Base-by-base conservation (phyloP, 164 flowering plant species). In the Buxus sempervirens region DNA sequence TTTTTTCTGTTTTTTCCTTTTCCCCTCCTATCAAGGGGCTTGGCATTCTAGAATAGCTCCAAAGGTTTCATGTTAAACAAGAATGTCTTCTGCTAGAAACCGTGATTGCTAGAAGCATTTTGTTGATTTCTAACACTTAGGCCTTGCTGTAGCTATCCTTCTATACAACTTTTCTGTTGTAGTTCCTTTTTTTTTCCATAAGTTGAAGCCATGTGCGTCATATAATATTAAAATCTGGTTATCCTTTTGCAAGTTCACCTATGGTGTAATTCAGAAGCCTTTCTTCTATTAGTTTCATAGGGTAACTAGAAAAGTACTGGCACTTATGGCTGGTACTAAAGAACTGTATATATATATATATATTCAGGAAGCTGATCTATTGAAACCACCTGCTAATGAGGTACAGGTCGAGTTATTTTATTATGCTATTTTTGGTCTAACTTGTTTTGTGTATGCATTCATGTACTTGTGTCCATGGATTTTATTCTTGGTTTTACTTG, bases 351-450 rank as follows among this genome's bases (percentile, higher is more conserved):
- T 95, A 73, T 73, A 81, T 70, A 84, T 95, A 73, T 73, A 81
- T 70, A 84, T 95, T 69, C 75, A 83, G 72, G 86, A 87, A 79
- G 79, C 80, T 64, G 99, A 95, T 82, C 80, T 95, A 32, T 36
- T 62, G 26, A 85, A 71, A 76, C 79, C 86, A 24, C 84, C 86
- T n/a, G 81, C 77, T 32, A 96, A 95, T 76, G 97, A 92, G 97
- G 99, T 89, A 82, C 28, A 22, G 59, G 23, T 61, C 14, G n/a
- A 48, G n/a, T 5, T 25, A 55, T 15, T 36, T 8, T 16, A 16
- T 5, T 19, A 38, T 18, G 25, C 26, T 57, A 57, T 45, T 63
- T 10, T 1, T 45, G 12, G 51, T 45, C 10, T 15, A 10, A 45
- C 9, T 36, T 25, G 28, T 45, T 13, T 28, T 18, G 49, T 21